phyloP scores from a whole-genome alignment of 306 rosid species.

The Medicago lupulina region DNA sequence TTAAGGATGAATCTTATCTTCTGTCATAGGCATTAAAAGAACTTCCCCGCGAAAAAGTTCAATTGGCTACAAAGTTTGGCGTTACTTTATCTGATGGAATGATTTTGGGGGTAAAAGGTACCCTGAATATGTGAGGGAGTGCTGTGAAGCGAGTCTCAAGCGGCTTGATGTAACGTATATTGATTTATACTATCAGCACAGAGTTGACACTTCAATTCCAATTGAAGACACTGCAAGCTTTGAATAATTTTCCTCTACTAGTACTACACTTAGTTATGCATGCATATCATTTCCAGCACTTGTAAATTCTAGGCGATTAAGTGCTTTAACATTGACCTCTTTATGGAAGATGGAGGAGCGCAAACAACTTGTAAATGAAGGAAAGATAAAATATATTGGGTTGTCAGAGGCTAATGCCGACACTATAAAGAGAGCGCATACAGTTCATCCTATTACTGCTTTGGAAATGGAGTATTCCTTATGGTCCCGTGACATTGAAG shows the following conservation, averaged over 20 bases:
- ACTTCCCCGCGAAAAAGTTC: conserved; percentile 61
- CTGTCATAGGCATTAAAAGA: not conserved
- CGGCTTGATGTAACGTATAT: conserved; percentile 55
- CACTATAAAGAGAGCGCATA: conserved; percentile 70
- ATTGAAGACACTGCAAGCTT: conserved; percentile 76
- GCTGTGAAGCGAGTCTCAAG: conserved; percentile 76
- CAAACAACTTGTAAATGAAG: conserved; percentile 67
- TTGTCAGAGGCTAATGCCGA: conserved; percentile 64
- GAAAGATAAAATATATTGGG: conserved; percentile 68
- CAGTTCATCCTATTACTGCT: conserved; percentile 82
- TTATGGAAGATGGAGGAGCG: conserved; percentile 64
- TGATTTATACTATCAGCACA: conserved; percentile 68
- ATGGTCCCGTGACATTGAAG: conserved; percentile 70
- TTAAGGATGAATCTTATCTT: not conserved
- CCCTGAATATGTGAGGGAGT: conserved; percentile 59
- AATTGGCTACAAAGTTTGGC: conserved; percentile 80
- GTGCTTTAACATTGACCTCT: conserved; percentile 22
- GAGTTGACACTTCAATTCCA: conserved; percentile 67
- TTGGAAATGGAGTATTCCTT: conserved; percentile 78
- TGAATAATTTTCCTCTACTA: conserved; percentile 10
- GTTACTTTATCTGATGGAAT: conserved; percentile 21
- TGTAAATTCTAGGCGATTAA: not conserved
- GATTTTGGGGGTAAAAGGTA: conserved; percentile 53
- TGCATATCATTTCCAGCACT: not conserved
- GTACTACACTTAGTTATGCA: conserved; percentile 12